Evolutionary conservation across 306 rosid species (phyloP), one percentile per base, ranked within the genome.

Genomic region (Cucumis melo): DNA sequence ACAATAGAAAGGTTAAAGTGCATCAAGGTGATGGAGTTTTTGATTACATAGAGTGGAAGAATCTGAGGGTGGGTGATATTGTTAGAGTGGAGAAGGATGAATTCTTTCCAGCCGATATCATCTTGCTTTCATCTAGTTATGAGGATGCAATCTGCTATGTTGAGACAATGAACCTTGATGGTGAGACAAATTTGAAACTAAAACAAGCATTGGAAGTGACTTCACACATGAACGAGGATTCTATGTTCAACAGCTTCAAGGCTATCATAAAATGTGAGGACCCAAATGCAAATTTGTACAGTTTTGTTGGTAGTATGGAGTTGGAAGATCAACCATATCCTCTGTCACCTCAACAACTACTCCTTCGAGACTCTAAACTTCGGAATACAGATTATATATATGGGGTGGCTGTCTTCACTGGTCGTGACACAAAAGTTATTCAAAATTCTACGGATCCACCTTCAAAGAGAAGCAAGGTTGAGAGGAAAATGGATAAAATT

Each of bases 131-230:
- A 2, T 92, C 99, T 32, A 83, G 91, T 86, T 94, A 89, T 24
- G 97, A 90, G 21, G 99, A 92, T 81, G 91, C 97, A 75, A 58
- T 94, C 59, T 92, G 97, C 86, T 94, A 94, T 70, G 99, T 94
- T 36, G 97, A 94, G 86, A 94, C 99, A 34, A 94, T 90, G 99
- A 94, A 88, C 83, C 93, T 94, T 74, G 99, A 94, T 66, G 97
- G 99, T 11, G 99, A 94, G 89, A 94, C 99, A 78, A 94, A 94
- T 85, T 81, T 94, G 60, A 94, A 94, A 84, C 34, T 90, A 70
- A 94, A 92, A 79, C 97, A 94, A 82, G 95, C 87, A 23, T 87
- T 92, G 88, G 99, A 89, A 75, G 91, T 83, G 44, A 90, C 95
- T 71, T 92, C 90, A 29, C 82, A 72, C 74, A 76, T 90, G 78